phyloP scores from a whole-genome alignment of 2,329 filamentous ascomycete species.

The Hysterium pulicare region DNA sequence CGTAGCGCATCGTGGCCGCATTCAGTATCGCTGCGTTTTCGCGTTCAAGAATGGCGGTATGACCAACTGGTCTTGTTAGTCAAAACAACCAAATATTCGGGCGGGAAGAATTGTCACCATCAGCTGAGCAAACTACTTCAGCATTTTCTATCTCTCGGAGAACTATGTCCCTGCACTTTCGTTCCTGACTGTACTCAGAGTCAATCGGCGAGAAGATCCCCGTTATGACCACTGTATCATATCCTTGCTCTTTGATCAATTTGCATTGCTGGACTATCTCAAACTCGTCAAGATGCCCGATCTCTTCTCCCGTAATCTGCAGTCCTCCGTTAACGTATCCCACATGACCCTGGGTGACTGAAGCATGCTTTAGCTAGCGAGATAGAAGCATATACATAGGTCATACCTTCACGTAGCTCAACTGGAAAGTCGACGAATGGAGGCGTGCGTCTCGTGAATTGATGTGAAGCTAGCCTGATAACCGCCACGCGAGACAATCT shows the following conservation, averaged over 20 bases:
- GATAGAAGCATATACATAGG: too few species aligned
- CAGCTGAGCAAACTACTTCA: conserved; percentile 51
- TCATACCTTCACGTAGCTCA: conserved; percentile 43
- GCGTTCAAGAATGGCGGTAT: conserved; percentile 48
- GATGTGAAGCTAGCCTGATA: conserved; percentile 49
- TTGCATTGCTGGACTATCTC: conserved; percentile 44
- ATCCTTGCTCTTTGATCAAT: conserved; percentile 42
- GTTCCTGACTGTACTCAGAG: conserved; percentile 51
- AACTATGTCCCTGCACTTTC: conserved; percentile 48
- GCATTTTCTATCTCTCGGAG: conserved; percentile 44
- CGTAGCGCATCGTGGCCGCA: conserved; percentile 47
- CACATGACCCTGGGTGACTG: conserved; percentile 47
- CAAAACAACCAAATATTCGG: too few species aligned
- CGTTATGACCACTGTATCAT: conserved; percentile 52
- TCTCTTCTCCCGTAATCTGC: conserved; percentile 49
- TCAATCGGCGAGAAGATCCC: conserved; percentile 60
- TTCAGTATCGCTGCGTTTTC: conserved; percentile 53
- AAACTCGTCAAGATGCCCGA: conserved; percentile 41
- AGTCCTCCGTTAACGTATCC: conserved; percentile 49
- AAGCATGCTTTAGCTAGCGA: too few species aligned
- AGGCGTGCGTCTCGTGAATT: conserved; percentile 49
- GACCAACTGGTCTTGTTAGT: too few species aligned
- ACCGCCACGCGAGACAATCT: conserved; percentile 53
- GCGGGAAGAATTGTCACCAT: too few species aligned
- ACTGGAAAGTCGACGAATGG: conserved; percentile 51